Evolutionary conservation across 371 early-diverging fungal genomes (phyloP), one percentile per base, ranked within the genome.

Genomic region (Mortierella sp.): DNA sequence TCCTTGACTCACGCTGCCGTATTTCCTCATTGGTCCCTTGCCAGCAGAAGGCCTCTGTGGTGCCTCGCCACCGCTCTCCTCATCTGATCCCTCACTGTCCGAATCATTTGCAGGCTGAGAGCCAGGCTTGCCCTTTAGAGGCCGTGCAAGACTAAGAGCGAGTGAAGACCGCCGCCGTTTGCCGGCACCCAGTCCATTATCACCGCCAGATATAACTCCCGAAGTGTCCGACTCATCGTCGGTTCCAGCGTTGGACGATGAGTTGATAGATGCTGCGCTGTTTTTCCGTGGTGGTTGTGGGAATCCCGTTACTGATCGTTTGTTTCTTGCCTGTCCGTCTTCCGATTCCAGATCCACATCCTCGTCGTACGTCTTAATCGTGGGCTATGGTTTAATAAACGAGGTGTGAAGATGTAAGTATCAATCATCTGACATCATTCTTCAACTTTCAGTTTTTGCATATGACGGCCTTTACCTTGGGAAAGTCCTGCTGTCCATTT

Each of bases 361-460:
- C 70, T 95, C 95, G 63, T 94, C 95, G 68, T 91, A 94, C 8
- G 91, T 94, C 72, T 94, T 94, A 72, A 95, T 95, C 0, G 90
- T 91, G 24, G 94, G 94, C 92, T 95, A 88, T 21, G 70, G 54
- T 77, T 58, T 73, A 13, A 81, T 7, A 47, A 65, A 60, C 2
- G n/a, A n/a, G 1, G 19, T 34, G 63, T 7, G 16, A 65, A 9
- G 45, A 14, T 21, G 28, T 52, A 10, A 50, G 38, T 28, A 50
- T 38, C 19, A 6, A 8, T 34, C n/a, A 21, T 24, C 8, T 0
- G 10, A 24, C 0, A 38, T 42, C 42, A 21, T 2, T 50, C 50
- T 50, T 50, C 14, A 50, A 42, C 19, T 2, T 10, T 21, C 24
- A 38, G 2, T 24, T 2, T 38, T 38, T 19, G 34, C 14, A 19